Conservation (phyloP, 2,329 filamentous ascomycete genomes). For the Cryphonectria japonica region DNA sequence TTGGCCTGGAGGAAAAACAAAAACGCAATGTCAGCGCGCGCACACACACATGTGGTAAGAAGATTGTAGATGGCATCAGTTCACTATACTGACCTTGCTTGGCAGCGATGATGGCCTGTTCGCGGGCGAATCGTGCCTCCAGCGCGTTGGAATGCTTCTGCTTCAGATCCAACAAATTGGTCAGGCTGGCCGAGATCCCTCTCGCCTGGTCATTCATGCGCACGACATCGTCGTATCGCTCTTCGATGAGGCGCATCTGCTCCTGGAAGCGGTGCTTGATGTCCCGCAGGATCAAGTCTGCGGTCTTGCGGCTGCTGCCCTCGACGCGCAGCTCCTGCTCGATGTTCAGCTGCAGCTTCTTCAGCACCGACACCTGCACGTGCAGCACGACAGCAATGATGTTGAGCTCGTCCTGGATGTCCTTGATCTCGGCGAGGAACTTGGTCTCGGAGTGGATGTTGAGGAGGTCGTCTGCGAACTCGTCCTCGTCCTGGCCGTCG, state of each 20-base stretch:
- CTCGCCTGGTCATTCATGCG: constrained; percentile 66
- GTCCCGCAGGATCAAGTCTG: constrained; percentile 28
- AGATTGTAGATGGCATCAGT: not conserved
- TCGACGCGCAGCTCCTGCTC: constrained; percentile 38
- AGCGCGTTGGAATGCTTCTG: constrained; percentile 72
- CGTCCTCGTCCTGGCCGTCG: constrained; percentile 24
- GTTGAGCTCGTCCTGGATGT: constrained; percentile 69
- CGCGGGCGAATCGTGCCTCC: constrained; percentile 63
- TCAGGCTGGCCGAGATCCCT: constrained; percentile 62
- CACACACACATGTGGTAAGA: too few relatives aligned
- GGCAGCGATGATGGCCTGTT: constrained; percentile 65
- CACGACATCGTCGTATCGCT: constrained; percentile 60
- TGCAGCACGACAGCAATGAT: constrained; percentile 60
- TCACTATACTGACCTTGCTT: constrained; percentile 40
- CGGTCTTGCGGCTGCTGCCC: constrained; percentile 28
- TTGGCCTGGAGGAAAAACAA: constrained; percentile 35
- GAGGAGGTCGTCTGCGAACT: constrained; percentile 59
- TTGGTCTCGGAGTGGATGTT: constrained; percentile 65
- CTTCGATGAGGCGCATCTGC: constrained; percentile 59
- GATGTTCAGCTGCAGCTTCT: constrained; percentile 50
- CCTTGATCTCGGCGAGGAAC: constrained; percentile 66
- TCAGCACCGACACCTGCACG: constrained; percentile 51
- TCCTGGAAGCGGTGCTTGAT: constrained; percentile 59
- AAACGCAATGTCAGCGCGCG: too few relatives aligned
- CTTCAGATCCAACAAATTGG: constrained; percentile 67